These are phyloP conservation scores for Tuber borchii DNA, from an alignment of 495 filamentous ascomycete genomes.

Conservation along the genomic window DNA sequence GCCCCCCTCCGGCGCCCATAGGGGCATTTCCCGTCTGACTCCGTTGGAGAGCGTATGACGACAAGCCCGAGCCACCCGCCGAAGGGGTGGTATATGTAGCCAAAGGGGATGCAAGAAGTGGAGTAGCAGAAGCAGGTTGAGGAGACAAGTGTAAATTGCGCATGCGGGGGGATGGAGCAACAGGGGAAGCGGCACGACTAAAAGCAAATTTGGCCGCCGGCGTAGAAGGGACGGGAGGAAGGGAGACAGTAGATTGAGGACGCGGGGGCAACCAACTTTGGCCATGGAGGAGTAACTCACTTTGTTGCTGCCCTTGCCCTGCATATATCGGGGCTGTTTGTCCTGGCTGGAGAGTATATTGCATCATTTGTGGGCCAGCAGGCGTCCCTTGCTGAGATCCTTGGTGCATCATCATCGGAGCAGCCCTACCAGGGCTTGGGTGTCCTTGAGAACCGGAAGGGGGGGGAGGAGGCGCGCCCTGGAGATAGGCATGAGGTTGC, in stretches of 20 bases:
- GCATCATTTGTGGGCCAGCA: constrained; percentile 42
- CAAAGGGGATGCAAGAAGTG: constrained; percentile 31
- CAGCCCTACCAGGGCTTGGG: constrained; percentile 58
- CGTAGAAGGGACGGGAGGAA: constrained; percentile 22
- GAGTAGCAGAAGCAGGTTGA: constrained; percentile 28
- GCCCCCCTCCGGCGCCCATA: constrained; percentile 18
- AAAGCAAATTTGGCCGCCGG: constrained; percentile 17
- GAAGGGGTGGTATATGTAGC: constrained; percentile 33
- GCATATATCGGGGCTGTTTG: constrained; percentile 40
- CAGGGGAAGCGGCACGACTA: constrained; percentile 29
- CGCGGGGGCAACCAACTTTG: constrained; percentile 38
- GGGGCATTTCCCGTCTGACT: constrained; percentile 30
- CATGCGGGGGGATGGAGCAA: constrained; percentile 32
- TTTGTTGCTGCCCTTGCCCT: constrained; percentile 42
- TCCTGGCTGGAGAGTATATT: constrained; percentile 40
- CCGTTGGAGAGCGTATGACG: constrained; percentile 37
- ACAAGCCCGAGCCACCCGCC: constrained; percentile 22
- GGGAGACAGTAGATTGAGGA: constrained; percentile 39
- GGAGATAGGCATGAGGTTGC: constrained; percentile 57
- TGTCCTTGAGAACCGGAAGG: constrained; percentile 54
- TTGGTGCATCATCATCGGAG: constrained; percentile 68
- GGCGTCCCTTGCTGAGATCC: constrained; percentile 40
- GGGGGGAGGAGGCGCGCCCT: constrained; percentile 52
- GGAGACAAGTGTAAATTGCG: constrained; percentile 26
- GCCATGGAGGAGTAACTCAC: constrained; percentile 39